Conservation (phyloP, 1,284 basidiomycete species). For the Mycena citricolor region DNA sequence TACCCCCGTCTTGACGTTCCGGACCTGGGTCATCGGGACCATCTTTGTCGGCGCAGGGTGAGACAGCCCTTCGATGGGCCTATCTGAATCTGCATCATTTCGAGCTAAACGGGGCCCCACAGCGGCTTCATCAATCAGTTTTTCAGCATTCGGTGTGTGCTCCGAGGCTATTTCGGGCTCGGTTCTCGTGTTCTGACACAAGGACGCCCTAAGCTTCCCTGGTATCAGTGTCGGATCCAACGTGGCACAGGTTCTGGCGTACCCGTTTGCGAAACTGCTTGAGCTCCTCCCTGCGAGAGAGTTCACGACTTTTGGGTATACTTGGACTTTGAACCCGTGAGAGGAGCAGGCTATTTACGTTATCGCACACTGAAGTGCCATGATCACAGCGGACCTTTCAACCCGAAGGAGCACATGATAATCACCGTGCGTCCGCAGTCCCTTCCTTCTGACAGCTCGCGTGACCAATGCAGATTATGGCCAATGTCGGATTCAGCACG, state of each 20-base stretch:
- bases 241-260: slow-evolving; percentile 28
- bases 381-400: slow-evolving; percentile 43
- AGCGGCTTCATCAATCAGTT: slow-evolving; percentile 46
- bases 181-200: too few relatives aligned
- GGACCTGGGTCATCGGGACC: slow-evolving; percentile 49
- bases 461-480: too few relatives aligned
- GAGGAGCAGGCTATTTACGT: too few relatives aligned
- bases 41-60: slow-evolving; percentile 36
- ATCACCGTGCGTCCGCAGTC: too few relatives aligned
- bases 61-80: too few relatives aligned
- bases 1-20: slow-evolving; percentile 46
- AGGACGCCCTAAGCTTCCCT: slow-evolving; percentile 30
- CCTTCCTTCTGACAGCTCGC: too few relatives aligned
- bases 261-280: slow-evolving; percentile 30
- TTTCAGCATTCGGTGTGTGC: slow-evolving; percentile 40
- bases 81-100: too few relatives aligned
- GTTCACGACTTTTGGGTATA: slow-evolving; percentile 28
- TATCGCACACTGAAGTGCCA: too few relatives aligned
- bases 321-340: slow-evolving; percentile 31
- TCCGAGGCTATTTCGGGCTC: too few relatives aligned
- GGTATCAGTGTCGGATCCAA: slow-evolving; percentile 30
- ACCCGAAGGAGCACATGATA: slow-evolving; percentile 51
- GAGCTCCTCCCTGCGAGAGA: slow-evolving; percentile 26
- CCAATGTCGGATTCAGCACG: slow-evolving; percentile 22
- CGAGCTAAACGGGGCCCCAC: too few relatives aligned